A percentile compares a stretch with the other conserved stretches of the same genome.
Conservation (phyloP, 805 yeast species). For the Metschnikowia aberdeeniae region DNA sequence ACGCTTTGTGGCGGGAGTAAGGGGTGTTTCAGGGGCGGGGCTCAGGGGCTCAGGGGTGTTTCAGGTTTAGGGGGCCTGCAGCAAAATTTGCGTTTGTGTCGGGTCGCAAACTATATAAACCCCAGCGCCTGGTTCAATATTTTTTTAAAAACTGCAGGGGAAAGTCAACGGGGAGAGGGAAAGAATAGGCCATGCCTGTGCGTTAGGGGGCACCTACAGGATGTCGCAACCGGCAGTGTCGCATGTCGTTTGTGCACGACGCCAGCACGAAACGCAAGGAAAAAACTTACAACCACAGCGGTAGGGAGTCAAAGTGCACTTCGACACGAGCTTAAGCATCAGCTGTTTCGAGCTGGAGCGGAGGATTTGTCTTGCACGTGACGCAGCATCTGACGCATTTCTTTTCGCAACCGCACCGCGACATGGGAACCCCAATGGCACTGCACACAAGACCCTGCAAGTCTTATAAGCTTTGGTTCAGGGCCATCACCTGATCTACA, state of each 20-base stretch:
- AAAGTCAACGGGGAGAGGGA: not conserved
- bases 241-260: too few species aligned
- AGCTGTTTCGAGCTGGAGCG: not conserved
- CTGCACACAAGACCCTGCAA: too few species aligned
- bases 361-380: not conserved
- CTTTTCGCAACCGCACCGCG: constrained; percentile 4
- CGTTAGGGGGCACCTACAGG: constrained; percentile 5
- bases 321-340: not conserved
- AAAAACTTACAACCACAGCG: too few species aligned
- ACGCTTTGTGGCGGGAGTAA: not conserved
- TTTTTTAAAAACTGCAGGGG: not conserved
- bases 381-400: constrained; percentile 1
- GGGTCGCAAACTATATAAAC: constrained; percentile 2
- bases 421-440: not conserved
- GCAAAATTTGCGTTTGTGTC: not conserved
- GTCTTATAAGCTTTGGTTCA: too few species aligned
- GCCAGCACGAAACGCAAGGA: too few species aligned
- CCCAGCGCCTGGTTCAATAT: not conserved
- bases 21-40: not conserved
- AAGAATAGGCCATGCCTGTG: constrained; percentile 2
- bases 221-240: constrained; percentile 2
- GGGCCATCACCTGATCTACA: too few species aligned
- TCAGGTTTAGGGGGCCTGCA: not conserved
- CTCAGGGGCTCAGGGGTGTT: not conserved
- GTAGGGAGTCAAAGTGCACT: not conserved